Evolutionary conservation across 2,329 filamentous ascomycete species (phyloP), one percentile per base, ranked within the genome.

Genomic region (Fusarium sp.): DNA sequence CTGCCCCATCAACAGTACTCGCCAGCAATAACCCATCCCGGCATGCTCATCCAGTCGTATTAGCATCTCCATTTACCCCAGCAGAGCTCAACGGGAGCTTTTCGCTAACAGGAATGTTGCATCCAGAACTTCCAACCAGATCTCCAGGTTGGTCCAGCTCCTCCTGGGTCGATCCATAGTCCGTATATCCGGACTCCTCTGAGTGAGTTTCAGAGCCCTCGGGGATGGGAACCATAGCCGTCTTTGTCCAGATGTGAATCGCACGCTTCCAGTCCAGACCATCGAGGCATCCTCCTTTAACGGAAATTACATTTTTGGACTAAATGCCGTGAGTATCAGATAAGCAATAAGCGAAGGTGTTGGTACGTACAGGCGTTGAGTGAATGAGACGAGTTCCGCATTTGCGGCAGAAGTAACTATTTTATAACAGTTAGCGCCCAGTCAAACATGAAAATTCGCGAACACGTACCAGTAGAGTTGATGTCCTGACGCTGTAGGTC

Each of bases 371-470:
- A 4, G 86, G 84, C 13, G 85, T 87, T 7, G 84, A 83, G 78
- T 92, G 90, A 49, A 92, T 79, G 39, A 93, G 78, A 5, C 91
- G 82, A 6, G 88, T 90, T 13, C 91, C 91, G 74, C 91, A 93
- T 31, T 79, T 81, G 57, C 84, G 88, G 76, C 90, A 92, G 74
- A 92, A 92, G 75, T 91, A 89, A 74, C 88, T 87, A 61, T 61
- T 28, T 39, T 16, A 21, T 31, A 26, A 47, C 21, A 29, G 43
- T 73, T 35, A 71, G 46, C 35, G 39, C 37, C 33, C 18, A 35
- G 16, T 41, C 44, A 49, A 20, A 33, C 28, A 24, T 21, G 23
- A 35, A 15, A 15, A 2, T 9, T 28, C 21, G 20, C 13, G 15
- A 23, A 13, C 10, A 72, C 81, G 64, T 76, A 88, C 86, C 87